phyloP scores from a whole-genome alignment of 2,329 filamentous ascomycete species.

The Curvularia verruculosa region DNA sequence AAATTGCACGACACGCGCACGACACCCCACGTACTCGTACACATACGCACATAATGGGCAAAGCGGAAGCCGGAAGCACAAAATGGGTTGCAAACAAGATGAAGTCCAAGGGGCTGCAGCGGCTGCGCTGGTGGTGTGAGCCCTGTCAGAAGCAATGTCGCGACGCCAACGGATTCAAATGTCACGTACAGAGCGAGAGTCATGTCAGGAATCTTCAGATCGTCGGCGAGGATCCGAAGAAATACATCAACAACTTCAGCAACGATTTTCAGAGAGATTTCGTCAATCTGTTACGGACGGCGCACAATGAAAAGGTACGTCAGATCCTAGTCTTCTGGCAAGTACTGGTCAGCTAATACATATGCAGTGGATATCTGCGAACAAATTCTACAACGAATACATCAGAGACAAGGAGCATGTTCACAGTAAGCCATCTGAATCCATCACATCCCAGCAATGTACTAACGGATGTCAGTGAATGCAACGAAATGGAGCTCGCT shows the following conservation, averaged over 20 bases:
- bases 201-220: slow-evolving; percentile 80
- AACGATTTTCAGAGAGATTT: slow-evolving; percentile 84
- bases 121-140: slow-evolving; percentile 88
- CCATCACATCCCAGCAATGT: neutral
- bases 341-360: neutral
- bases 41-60: slow-evolving; percentile 67
- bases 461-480: slow-evolving; percentile 64
- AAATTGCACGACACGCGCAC: neutral
- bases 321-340: neutral
- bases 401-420: slow-evolving; percentile 75
- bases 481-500: slow-evolving; percentile 85
- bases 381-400: slow-evolving; percentile 94
- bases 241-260: slow-evolving; percentile 81
- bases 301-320: slow-evolving; percentile 78
- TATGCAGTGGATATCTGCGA: slow-evolving; percentile 72
- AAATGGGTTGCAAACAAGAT: slow-evolving; percentile 91
- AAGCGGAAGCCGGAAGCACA: slow-evolving; percentile 89
- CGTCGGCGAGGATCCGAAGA: slow-evolving; percentile 85
- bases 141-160: slow-evolving; percentile 78
- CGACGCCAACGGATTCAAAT: slow-evolving; percentile 74
- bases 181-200: slow-evolving; percentile 82
- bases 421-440: slow-evolving; percentile 59
- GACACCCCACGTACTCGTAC: neutral
- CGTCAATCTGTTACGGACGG: slow-evolving; percentile 74
- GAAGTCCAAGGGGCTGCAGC: slow-evolving; percentile 67